Percentiles rank a stretch among this genome's conserved stretches.
Conservation (phyloP, 805 yeast genomes). For the Komagataella ulmi region DNA sequence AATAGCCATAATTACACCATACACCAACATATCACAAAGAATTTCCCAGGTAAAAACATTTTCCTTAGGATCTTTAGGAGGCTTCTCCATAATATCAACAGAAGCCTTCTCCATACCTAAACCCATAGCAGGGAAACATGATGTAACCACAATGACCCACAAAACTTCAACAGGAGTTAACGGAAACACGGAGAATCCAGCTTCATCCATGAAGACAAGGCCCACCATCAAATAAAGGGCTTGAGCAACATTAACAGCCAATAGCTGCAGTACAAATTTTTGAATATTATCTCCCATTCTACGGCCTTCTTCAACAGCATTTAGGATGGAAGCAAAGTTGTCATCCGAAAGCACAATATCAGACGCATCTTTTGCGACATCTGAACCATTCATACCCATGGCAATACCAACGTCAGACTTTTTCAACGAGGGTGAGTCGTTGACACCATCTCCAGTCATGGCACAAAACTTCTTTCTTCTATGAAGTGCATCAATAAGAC, state of each 20-base stretch:
- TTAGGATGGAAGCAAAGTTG: constrained; percentile 66
- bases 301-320: constrained; percentile 72
- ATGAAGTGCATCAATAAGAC: constrained; percentile 69
- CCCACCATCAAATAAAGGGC: constrained; percentile 60
- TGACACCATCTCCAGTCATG: constrained; percentile 80
- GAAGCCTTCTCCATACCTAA: constrained; percentile 56
- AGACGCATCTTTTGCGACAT: constrained; percentile 76
- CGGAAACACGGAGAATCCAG: constrained; percentile 67
- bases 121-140: constrained; percentile 80
- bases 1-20: constrained; percentile 64
- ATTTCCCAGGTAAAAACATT: constrained; percentile 56
- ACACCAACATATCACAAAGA: constrained; percentile 53
- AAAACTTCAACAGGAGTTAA: constrained; percentile 68
- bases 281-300: constrained; percentile 70
- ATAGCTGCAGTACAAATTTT: constrained; percentile 60
- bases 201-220: constrained; percentile 50
- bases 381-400: constrained; percentile 73
- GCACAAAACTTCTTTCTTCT: constrained; percentile 53
- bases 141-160: constrained; percentile 69
- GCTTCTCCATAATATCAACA: constrained; percentile 47
- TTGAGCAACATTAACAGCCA: constrained; percentile 64
- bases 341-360: constrained; percentile 68
- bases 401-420: constrained; percentile 76
- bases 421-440: constrained; percentile 68
- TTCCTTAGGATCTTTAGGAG: constrained; percentile 43